A percentile compares a stretch with the other conserved stretches of the same genome.
These are phyloP conservation scores for Saccharomyces hybrid DNA, from an alignment of 1,139 yeast species.

Conservation along the genomic window DNA sequence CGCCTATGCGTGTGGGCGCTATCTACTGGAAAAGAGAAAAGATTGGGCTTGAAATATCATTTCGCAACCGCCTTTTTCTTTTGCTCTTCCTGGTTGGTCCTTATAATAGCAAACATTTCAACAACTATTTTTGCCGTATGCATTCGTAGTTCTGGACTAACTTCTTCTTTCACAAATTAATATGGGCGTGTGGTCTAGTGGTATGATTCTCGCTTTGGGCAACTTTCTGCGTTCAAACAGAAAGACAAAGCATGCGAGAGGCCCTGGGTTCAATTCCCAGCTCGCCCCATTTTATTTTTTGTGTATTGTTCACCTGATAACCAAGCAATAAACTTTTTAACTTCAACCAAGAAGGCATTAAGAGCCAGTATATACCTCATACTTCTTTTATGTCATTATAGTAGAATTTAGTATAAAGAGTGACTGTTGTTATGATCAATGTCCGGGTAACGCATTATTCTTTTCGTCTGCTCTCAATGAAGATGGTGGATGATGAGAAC, in stretches of 20 bases:
- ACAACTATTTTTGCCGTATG: too few relatives aligned
- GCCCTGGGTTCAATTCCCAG: slow-evolving; percentile 29
- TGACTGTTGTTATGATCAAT: background rate
- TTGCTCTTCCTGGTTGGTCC: too few relatives aligned
- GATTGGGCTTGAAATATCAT: too few relatives aligned
- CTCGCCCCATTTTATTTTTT: slow-evolving; percentile 23
- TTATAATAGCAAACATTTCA: too few relatives aligned
- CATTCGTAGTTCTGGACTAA: too few relatives aligned
- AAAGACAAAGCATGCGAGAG: slow-evolving; percentile 7
- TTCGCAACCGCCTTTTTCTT: too few relatives aligned
- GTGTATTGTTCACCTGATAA: too few relatives aligned
- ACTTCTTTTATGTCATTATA: background rate
- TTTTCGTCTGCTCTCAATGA: background rate
- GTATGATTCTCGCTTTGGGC: slow-evolving; percentile 10
- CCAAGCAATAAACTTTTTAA: too few relatives aligned
- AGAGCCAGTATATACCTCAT: background rate
- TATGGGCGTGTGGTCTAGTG: slow-evolving; percentile 9
- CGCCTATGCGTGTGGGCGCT: too few relatives aligned
- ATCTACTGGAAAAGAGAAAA: too few relatives aligned
- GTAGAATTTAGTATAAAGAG: background rate
- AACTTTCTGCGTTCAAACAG: background rate
- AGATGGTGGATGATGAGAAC: background rate
- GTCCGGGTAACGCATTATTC: background rate
- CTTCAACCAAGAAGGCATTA: background rate
- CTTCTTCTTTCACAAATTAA: background rate